Percentiles rank a stretch among this genome's conserved stretches.
Conservation (phyloP, 441 rosid species). For the Isatis lusitanica region DNA sequence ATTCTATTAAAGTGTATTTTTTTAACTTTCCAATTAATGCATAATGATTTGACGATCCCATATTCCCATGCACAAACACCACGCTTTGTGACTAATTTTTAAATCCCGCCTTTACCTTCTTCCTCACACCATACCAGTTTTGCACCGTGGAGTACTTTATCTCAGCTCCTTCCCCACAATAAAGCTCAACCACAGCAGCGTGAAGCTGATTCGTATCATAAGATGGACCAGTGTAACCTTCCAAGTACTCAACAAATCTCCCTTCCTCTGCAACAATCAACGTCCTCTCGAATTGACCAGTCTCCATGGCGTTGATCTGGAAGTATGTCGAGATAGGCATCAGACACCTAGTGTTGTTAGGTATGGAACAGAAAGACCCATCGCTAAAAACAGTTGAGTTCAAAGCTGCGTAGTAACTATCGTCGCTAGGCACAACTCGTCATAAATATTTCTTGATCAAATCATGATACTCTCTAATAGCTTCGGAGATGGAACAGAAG, state of each 20-base stretch:
- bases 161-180: conserved; percentile 79
- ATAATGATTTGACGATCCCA: conserved; percentile 40
- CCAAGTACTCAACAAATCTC: conserved; percentile 90
- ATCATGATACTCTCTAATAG: conserved; percentile 71
- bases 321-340: conserved; percentile 95
- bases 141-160: conserved; percentile 93
- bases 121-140: conserved; percentile 94
- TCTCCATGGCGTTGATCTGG: conserved; percentile 81
- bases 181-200: conserved; percentile 92
- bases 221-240: conserved; percentile 95
- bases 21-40: too few relatives aligned
- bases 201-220: conserved; percentile 90
- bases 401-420: conserved; percentile 83
- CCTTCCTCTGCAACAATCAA: conserved; percentile 90
- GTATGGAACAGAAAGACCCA: conserved; percentile 84
- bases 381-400: conserved; percentile 92
- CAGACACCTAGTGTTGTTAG: conserved; percentile 78
- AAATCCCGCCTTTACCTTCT: conserved; percentile 86
- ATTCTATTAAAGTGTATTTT: too few relatives aligned
- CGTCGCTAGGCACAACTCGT: conserved; percentile 80
- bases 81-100: conserved; percentile 90
- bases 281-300: conserved; percentile 98
- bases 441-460: conserved; percentile 77
- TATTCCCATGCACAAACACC: conserved; percentile 81
- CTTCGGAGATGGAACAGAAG: conserved; percentile 88